Conservation (phyloP, 2,329 filamentous ascomycete genomes). For the Talaromyces piceae region DNA sequence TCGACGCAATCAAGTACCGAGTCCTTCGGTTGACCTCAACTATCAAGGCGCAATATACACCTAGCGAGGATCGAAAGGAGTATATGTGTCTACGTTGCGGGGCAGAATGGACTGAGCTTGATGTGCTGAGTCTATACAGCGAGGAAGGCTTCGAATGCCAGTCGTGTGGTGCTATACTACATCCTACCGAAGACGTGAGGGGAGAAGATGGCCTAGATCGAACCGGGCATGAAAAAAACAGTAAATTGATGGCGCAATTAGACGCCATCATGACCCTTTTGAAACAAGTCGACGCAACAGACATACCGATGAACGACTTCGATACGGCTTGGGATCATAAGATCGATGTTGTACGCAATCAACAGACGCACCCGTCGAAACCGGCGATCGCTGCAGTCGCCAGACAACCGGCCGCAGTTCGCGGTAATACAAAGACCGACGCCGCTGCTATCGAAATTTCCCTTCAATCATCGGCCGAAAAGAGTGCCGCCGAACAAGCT, state of each 20-base stretch:
- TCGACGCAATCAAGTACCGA: conserved; percentile 94
- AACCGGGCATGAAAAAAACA: conserved; percentile 45
- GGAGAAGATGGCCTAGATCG: conserved; percentile 36
- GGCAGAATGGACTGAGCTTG: conserved; percentile 80
- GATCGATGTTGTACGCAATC: conserved; percentile 38
- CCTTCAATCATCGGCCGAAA: conserved; percentile 42
- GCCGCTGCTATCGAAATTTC: conserved; percentile 41
- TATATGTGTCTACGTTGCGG: conserved; percentile 77
- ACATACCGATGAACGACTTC: conserved; percentile 44
- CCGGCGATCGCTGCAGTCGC: conserved; percentile 34
- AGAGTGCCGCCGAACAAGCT: conserved; percentile 42
- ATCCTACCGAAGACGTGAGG: conserved; percentile 39
- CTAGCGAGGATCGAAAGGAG: conserved; percentile 82
- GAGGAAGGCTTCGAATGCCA: conserved; percentile 72
- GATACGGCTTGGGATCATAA: conserved; percentile 43
- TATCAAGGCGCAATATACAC: conserved; percentile 75
- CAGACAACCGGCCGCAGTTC: conserved; percentile 32
- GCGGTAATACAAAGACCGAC: conserved; percentile 38
- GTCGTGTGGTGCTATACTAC: conserved; percentile 54
- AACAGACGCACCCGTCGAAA: conserved; percentile 35
- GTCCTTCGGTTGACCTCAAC: conserved; percentile 81
- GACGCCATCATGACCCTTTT: conserved; percentile 40
- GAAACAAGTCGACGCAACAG: conserved; percentile 41
- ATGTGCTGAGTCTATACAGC: conserved; percentile 70
- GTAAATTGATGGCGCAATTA: conserved; percentile 42